Evolutionary conservation across 768 basidiomycete species (phyloP), one percentile per base, ranked within the genome.

Genomic region (Mycena pura): DNA sequence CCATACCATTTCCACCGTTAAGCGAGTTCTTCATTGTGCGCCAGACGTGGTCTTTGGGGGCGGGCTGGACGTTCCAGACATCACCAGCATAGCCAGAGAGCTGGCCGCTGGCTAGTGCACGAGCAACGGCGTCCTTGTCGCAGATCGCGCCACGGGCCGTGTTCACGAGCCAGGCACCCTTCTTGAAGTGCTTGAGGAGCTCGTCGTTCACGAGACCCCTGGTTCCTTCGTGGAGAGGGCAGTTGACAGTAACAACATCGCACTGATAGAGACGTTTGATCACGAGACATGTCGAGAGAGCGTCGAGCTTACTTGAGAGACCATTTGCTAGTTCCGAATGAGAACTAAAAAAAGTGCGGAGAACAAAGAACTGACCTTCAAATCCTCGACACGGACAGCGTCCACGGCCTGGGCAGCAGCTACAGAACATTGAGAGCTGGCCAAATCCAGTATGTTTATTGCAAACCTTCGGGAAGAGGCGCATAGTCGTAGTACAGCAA

Each of bases 101-200:
- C 28, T 92, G 90, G 17, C 94, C 94, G 51, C 83, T 87, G 77
- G 85, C 81, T 56, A 96, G 73, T 13, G 94, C 93, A 0, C 73
- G 86, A 5, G 89, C 87, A 60, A 96, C 89, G 40, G 86, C 93
- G 62, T 93, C 86, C 66, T 87, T 87, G 76, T 93, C 88, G 72
- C 91, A 93, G 69, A 96, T 94, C 39, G 95, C 95, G 41, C 95
- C 95, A 67, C 93, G 92, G 50, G 93, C 92, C 27, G 93, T 94
- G 84, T 96, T 96, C 71, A 96, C 89, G 69, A 96, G 86, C 90
- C 91, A 95, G 15, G 93, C 85, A 47, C 93, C 94, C 73, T 91
- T 89, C 84, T 96, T 96, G 84, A 96, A 90, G 78, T 92, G 90
- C 74, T 84, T 84, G 67, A 96, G 80, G 38, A 93, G 86, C 36